A percentile compares a stretch with the other conserved stretches of the same genome.
Evolutionary conservation across 345 rosid genomes (phyloP).

Genomic region (Acer yangbiense): DNA sequence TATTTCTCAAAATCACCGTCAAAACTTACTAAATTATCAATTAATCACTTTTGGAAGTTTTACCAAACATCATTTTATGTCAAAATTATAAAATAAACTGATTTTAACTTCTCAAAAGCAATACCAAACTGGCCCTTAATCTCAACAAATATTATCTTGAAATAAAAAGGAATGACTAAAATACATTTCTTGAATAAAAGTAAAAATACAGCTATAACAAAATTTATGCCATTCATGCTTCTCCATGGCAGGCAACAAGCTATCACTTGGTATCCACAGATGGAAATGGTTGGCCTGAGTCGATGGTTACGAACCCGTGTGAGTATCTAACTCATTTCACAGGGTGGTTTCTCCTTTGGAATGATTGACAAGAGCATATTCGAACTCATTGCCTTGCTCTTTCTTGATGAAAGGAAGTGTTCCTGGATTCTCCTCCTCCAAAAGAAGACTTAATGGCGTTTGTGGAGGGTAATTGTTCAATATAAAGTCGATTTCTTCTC

Average conservation of each 20-base stretch:
- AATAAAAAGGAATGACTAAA: neutral
- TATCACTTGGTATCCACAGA: neutral
- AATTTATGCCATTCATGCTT: conserved; percentile 7
- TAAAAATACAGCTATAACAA: neutral
- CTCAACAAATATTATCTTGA: neutral
- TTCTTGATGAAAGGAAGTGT: conserved; percentile 52
- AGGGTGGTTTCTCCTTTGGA: conserved; percentile 35
- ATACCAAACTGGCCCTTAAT: too few relatives aligned
- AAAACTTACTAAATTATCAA: too few relatives aligned
- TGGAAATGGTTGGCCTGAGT: neutral
- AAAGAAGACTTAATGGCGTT: conserved; percentile 56
- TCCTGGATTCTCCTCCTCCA: conserved; percentile 80
- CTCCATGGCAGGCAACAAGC: conserved; percentile 2
- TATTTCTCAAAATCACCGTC: too few relatives aligned
- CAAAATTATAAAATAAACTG: too few relatives aligned
- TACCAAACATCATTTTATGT: too few relatives aligned
- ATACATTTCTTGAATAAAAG: neutral
- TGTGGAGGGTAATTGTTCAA: conserved; percentile 75
- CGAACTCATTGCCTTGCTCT: conserved; percentile 39
- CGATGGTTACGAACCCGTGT: neutral
- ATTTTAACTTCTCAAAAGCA: too few relatives aligned
- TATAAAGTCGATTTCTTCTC: conserved; percentile 80
- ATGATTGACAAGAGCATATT: conserved; percentile 40
- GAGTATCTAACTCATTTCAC: conserved; percentile 7
- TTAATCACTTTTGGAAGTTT: too few relatives aligned